Evolutionary conservation across 2,329 filamentous ascomycete species (phyloP).

Genomic region (Aspergillus quadrilineatus): DNA sequence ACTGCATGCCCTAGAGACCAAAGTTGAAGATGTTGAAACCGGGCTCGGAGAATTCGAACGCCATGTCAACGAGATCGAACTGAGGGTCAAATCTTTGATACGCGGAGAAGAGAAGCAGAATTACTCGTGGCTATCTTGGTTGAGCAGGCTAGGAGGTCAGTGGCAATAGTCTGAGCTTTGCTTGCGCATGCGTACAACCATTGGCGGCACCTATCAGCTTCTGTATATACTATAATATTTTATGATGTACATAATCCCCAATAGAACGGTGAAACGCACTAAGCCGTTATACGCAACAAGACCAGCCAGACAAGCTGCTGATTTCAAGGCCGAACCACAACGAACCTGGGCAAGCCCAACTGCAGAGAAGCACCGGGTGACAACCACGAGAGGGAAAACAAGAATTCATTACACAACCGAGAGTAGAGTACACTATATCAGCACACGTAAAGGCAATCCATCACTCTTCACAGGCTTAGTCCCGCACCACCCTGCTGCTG

Average conservation of each 20-base stretch:
- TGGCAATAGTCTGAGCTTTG: slow-evolving; percentile 2
- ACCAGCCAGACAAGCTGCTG: not conserved
- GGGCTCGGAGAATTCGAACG: slow-evolving; percentile 76
- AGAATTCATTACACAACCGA: slow-evolving; percentile 15
- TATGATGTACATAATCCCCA: slow-evolving; percentile 23
- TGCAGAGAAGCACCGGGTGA: not conserved
- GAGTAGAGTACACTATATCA: slow-evolving; percentile 7
- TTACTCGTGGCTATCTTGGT: slow-evolving; percentile 62
- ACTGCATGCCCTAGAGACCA: slow-evolving; percentile 73
- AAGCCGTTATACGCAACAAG: slow-evolving; percentile 9
- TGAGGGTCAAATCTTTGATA: slow-evolving; percentile 62
- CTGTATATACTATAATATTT: slow-evolving; percentile 20
- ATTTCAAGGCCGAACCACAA: not conserved
- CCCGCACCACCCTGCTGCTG: slow-evolving; percentile 56
- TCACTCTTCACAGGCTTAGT: slow-evolving; percentile 44
- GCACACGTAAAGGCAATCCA: not conserved
- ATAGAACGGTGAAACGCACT: slow-evolving; percentile 12
- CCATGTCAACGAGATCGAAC: slow-evolving; percentile 71
- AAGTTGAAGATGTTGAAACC: slow-evolving; percentile 83
- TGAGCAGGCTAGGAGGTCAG: slow-evolving; percentile 35
- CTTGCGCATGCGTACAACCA: not conserved
- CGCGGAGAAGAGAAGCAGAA: slow-evolving; percentile 61
- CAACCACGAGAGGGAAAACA: not conserved
- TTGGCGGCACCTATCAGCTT: not conserved
- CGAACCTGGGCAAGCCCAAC: not conserved